These are phyloP conservation scores for Saccharomycopsis sp. DNA, from an alignment of 805 yeast species.

Conservation along the genomic window DNA sequence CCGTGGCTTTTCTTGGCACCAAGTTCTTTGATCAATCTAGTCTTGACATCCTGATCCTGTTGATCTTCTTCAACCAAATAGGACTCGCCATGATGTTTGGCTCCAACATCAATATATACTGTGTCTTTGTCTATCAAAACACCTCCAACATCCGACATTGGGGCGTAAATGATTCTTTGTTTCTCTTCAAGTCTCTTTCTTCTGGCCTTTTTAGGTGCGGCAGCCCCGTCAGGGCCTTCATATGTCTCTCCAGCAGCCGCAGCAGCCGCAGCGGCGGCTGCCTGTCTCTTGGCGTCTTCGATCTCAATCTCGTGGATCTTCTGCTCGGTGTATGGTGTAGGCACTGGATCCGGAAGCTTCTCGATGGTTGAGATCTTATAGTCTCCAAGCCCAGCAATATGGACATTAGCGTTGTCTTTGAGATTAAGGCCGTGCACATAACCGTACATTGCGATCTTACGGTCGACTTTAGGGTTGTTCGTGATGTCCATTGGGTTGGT, in stretches of 20 bases:
- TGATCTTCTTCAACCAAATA: conserved; percentile 16
- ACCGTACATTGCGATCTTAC: conserved; percentile 89
- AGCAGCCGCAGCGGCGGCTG: conserved; percentile 48
- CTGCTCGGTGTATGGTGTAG: conserved; percentile 90
- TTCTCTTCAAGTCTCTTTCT: conserved; percentile 90
- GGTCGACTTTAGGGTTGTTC: conserved; percentile 72
- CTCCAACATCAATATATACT: conserved; percentile 82
- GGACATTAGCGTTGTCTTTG: conserved; percentile 63
- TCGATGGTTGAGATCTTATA: conserved; percentile 69
- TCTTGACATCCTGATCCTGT: conserved; percentile 13
- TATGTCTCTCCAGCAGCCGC: conserved; percentile 25
- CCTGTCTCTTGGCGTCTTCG: conserved; percentile 62
- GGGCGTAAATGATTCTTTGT: conserved; percentile 92
- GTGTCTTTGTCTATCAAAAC: conserved; percentile 96
- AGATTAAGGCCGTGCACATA: conserved; percentile 92
- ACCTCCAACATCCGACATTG: conserved; percentile 99
- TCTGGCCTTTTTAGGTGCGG: conserved; percentile 44
- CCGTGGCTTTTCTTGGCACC: conserved; percentile 4
- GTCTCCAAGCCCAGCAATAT: conserved; percentile 95
- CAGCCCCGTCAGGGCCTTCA: conserved; percentile 10
- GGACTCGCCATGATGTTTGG: conserved; percentile 25
- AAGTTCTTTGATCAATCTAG: conserved; percentile 14
- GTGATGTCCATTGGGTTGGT: conserved; percentile 80
- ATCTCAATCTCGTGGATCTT: conserved; percentile 74
- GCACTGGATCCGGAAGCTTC: conserved; percentile 96